These are phyloP conservation scores for Theileria parva DNA, from an alignment of 169 alveolate genomes.

Conservation along the genomic window DNA sequence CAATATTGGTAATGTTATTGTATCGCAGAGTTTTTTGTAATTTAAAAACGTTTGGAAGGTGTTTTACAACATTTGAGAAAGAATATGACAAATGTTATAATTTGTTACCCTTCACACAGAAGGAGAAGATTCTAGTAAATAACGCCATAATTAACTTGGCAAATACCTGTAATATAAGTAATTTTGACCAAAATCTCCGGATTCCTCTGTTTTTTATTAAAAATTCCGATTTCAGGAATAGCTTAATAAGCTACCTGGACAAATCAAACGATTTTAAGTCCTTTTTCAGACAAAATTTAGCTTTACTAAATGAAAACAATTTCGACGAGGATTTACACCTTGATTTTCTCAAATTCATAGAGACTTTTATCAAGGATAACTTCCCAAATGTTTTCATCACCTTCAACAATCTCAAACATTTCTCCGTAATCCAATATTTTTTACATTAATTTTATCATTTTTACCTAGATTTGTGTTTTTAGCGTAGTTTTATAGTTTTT, in stretches of 20 bases:
- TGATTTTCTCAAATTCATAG: neutral
- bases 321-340: neutral
- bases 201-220: slow-evolving; percentile 38
- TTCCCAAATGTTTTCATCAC: neutral
- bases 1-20: too few relatives aligned
- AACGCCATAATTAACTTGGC: slow-evolving; percentile 32
- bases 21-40: neutral
- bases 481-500: too few relatives aligned
- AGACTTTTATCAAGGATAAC: neutral
- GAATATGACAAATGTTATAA: slow-evolving; percentile 12
- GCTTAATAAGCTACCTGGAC: slow-evolving; percentile 25
- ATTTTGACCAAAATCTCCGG: neutral
- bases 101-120: slow-evolving; percentile 40
- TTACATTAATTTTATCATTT: neutral
- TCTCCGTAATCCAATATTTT: neutral
- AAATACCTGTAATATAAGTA: slow-evolving; percentile 10
- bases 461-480: neutral
- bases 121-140: slow-evolving; percentile 48
- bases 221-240: slow-evolving; percentile 42
- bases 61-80: neutral
- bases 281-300: slow-evolving; percentile 14
- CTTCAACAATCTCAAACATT: too few relatives aligned
- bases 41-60: neutral
- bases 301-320: neutral
- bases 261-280: slow-evolving; percentile 2